Evolutionary conservation across 768 basidiomycete genomes (phyloP), one percentile per base, ranked within the genome.

Genomic region (Russula abietina): DNA sequence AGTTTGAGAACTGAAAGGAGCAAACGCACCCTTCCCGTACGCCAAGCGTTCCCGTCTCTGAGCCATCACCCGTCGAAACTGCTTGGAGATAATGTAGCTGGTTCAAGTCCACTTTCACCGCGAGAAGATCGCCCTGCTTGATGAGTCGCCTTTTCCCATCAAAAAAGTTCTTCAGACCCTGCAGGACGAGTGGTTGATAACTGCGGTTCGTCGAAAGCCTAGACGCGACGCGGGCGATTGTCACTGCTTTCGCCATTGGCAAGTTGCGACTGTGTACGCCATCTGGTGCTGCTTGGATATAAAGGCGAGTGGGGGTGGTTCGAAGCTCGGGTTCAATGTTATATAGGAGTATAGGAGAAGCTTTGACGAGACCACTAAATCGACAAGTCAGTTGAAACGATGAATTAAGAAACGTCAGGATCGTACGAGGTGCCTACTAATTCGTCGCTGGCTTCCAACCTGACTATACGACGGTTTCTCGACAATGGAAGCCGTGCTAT

Each of bases 171-270:
- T 84, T 88, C 57, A 97, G 74, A 7, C 83, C 81, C 22, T 76
- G 75, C 26, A 91, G 70, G 69, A 88, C 85, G 7, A 83, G 69
- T 0, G 77, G 69, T 69, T 93, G 88, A 69, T 88, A 87, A 36
- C 74, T 71, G 48, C 84, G 83, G 71, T 84, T 82, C 14, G 79
- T 83, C 1, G 89, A 84, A 59, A 85, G 73, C 1, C 90, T 86
- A 0, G 91, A 90, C 0, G 89, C 84, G 8, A 97, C 78, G n/a
- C 91, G 83, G 2, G 91, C 88, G 56, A 97, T 77, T 1, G 88
- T 89, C 24, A 95, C 74, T 1, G 82, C 76, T 57, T 75, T 77
- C 8, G 93, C 93, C 22, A 74, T 81, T 2, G 93, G 91, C 32
- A 93, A 76, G 9, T 79, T 73, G 32, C 86, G 86, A 58, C 76